phyloP scores from a whole-genome alignment of 1,284 basidiomycete genomes.

The Apiotrichum mycotoxinovorans region DNA sequence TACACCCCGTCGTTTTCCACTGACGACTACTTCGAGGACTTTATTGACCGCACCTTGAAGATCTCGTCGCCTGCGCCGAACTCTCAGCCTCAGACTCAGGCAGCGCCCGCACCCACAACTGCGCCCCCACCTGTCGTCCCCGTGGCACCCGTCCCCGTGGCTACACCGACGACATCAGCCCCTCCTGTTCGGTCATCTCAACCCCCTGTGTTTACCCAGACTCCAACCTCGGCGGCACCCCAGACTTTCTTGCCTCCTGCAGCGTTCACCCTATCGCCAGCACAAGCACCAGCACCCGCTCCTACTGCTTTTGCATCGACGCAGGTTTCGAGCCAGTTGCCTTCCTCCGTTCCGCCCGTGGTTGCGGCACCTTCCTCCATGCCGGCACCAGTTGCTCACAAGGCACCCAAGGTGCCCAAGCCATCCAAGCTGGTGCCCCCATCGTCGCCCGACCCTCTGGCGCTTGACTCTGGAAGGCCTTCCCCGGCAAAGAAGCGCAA shows the following conservation, averaged over 20 bases:
- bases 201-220: not conserved
- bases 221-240: not conserved
- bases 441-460: slow-evolving; percentile 30
- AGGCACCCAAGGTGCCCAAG: not conserved
- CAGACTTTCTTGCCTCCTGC: too few relatives aligned
- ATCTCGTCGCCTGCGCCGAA: slow-evolving; percentile 14
- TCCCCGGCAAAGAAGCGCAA: slow-evolving; percentile 34
- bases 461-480: slow-evolving; percentile 22
- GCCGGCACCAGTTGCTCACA: not conserved
- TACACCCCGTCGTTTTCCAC: slow-evolving; percentile 3
- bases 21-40: slow-evolving; percentile 19
- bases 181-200: not conserved
- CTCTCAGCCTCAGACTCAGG: not conserved
- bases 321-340: too few relatives aligned
- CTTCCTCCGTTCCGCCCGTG: not conserved
- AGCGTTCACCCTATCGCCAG: too few relatives aligned
- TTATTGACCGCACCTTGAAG: slow-evolving; percentile 15
- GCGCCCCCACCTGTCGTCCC: not conserved
- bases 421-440: not conserved
- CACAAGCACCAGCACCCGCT: too few relatives aligned
- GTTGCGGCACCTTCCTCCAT: not conserved
- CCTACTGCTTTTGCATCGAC: too few relatives aligned
- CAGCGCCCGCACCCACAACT: not conserved
- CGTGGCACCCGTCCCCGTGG: too few relatives aligned
- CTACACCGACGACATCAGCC: not conserved